phyloP scores from a whole-genome alignment of 768 basidiomycete genomes.

The Clitopilus passeckerianus region DNA sequence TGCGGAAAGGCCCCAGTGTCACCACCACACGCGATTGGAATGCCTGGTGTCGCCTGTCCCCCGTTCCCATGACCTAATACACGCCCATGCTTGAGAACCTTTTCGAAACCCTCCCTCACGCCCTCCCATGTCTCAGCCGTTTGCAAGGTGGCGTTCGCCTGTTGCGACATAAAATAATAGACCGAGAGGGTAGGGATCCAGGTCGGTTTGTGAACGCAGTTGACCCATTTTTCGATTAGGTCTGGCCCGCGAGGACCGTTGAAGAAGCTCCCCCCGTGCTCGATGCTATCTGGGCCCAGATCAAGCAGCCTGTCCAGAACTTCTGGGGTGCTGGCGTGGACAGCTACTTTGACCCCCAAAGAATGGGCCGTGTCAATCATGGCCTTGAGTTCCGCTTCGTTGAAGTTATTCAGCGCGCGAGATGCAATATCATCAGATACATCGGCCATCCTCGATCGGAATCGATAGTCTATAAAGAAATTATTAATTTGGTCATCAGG shows the following conservation, averaged over 20 bases:
- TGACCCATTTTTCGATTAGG: constrained; percentile 20
- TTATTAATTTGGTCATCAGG: background rate
- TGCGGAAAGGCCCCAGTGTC: constrained; percentile 64
- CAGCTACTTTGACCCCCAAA: constrained; percentile 52
- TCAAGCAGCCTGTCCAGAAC: constrained; percentile 25
- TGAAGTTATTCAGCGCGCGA: constrained; percentile 39
- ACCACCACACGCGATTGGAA: constrained; percentile 51
- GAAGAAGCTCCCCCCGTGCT: constrained; percentile 43
- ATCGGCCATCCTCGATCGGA: constrained; percentile 38
- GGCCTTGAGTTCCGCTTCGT: constrained; percentile 34
- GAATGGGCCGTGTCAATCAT: constrained; percentile 50
- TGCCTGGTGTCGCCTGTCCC: constrained; percentile 2
- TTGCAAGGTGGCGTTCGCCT: constrained; percentile 1
- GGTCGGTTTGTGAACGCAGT: constrained; percentile 21
- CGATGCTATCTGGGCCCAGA: constrained; percentile 47
- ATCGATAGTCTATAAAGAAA: constrained; percentile 42
- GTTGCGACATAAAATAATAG: constrained; percentile 27
- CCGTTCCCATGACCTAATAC: constrained; percentile 19
- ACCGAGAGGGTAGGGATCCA: constrained; percentile 61
- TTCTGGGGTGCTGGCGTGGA: constrained; percentile 37
- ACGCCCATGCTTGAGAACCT: constrained; percentile 34
- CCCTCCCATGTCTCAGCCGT: constrained; percentile 29
- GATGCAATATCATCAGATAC: constrained; percentile 31
- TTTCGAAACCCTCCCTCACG: constrained; percentile 33
- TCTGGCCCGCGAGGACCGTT: constrained; percentile 12